Percentiles rank a stretch among this genome's conserved stretches.
phyloP scores from a whole-genome alignment of 345 rosid genomes.

The Camelina laxa region DNA sequence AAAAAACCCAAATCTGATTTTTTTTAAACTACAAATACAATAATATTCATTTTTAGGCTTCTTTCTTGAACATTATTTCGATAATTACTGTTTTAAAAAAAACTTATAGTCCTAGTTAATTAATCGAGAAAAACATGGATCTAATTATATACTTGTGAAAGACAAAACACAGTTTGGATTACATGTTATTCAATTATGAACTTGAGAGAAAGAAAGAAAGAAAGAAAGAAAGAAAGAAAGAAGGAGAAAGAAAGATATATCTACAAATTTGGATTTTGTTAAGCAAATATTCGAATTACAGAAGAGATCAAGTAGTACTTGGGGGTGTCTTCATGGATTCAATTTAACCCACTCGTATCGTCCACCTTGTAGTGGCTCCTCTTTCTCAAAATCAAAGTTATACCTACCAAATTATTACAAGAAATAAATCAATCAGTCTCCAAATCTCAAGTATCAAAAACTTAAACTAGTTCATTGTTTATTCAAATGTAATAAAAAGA shows the following conservation, averaged over 20 bases:
- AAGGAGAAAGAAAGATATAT: neutral
- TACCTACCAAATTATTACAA: conserved; percentile 15
- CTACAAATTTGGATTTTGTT: conserved; percentile 10
- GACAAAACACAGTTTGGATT: neutral
- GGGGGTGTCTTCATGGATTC: conserved; percentile 11
- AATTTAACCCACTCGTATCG: conserved; percentile 42
- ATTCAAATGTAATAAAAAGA: neutral
- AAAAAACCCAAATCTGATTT: neutral
- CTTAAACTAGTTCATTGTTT: neutral
- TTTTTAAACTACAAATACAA: neutral
- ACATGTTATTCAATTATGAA: neutral
- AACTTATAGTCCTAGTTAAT: no score
- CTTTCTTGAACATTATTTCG: no score
- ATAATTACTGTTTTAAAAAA: no score
- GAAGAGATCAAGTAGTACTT: conserved; percentile 2
- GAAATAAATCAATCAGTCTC: neutral
- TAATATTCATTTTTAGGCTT: no score
- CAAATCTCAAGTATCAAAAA: no score
- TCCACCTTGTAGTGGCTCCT: conserved; percentile 40
- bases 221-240: no score
- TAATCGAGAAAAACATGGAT: neutral
- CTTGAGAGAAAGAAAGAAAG: neutral
- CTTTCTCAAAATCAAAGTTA: conserved; percentile 45
- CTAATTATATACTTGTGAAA: neutral
- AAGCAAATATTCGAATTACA: neutral